Base-by-base conservation (phyloP, 2,329 filamentous ascomycete genomes). In the Malbranchea zuffiana region DNA sequence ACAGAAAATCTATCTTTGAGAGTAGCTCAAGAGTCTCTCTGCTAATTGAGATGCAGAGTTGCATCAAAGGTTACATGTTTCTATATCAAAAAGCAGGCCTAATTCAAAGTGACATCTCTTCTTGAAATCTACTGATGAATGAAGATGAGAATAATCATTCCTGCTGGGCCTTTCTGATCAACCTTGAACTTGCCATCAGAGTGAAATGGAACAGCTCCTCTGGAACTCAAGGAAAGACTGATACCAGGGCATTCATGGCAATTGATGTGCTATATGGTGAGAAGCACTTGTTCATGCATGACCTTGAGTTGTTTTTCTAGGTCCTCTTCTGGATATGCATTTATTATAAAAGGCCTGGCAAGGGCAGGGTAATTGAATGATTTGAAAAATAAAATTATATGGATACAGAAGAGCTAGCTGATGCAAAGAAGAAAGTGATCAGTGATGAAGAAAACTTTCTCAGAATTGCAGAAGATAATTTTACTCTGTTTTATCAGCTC, bases 221-320 rank as follows among this genome's bases (percentile, higher is more conserved):
- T 1, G 61, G 62, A 39, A 59, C 60, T 19, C 56, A 47, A 32
- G 55, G 59, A 1, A 67, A 61, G 47, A 66, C 60, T 1, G 60
- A 63, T 7, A 69, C 61, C 15, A 54, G 53, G 44, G 60, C 57
- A 1, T 69, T 68, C 39, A 68, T 69, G 56, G 62, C 61, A 5
- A 66, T 68, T 37, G 57, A 63, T 0, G 52, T 51, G 2, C 58
- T 70, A 26, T 40, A 57, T 6, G 59, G 56, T 23, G 32, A 40
- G 46, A 41, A 59, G 24, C 59, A 69, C 47, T 65, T 54, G 1
- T 66, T 66, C 20, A 67, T 67, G 53, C 59, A 70, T 44, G 59
- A 69, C 40, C 54, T 67, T 6, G 61, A 69, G 45, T 71, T 61
- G 4, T 68, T 69, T 42, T 69, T 67, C 48, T 69, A 51, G 64